A percentile compares a stretch with the other conserved stretches of the same genome.
These are phyloP conservation scores for Ustilago hordei DNA, from an alignment of 1,284 basidiomycete genomes.

Conservation along the genomic window DNA sequence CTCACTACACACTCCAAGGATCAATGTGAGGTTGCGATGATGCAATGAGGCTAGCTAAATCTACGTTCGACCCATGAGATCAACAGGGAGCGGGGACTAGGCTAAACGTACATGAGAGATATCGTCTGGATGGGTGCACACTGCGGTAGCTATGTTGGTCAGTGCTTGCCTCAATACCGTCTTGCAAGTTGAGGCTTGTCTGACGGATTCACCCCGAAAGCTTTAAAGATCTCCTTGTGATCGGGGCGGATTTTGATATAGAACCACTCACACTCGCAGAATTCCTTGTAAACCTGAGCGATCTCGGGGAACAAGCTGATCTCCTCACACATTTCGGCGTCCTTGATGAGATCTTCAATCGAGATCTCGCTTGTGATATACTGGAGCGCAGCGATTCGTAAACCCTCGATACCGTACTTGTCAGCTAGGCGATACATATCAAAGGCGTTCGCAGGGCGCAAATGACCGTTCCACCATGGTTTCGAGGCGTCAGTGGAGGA, in stretches of 20 bases:
- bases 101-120: not conserved
- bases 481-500: not conserved
- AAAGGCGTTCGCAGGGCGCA: not conserved
- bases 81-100: no score
- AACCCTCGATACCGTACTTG: no score
- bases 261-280: no score
- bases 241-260: not conserved
- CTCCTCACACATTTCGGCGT: no score
- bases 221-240: slow-evolving; percentile 3
- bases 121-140: not conserved
- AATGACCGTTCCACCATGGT: not conserved
- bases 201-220: not conserved
- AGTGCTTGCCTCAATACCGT: no score
- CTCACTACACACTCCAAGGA: not conserved
- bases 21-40: not conserved
- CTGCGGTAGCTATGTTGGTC: not conserved
- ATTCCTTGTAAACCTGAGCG: no score
- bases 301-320: no score
- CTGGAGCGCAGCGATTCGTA: no score
- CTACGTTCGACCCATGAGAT: no score
- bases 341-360: no score
- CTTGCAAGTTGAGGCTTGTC: not conserved
- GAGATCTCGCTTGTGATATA: no score
- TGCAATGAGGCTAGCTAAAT: not conserved
- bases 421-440: no score